phyloP scores from a whole-genome alignment of 306 rosid genomes.

The Casuarina glauca region DNA sequence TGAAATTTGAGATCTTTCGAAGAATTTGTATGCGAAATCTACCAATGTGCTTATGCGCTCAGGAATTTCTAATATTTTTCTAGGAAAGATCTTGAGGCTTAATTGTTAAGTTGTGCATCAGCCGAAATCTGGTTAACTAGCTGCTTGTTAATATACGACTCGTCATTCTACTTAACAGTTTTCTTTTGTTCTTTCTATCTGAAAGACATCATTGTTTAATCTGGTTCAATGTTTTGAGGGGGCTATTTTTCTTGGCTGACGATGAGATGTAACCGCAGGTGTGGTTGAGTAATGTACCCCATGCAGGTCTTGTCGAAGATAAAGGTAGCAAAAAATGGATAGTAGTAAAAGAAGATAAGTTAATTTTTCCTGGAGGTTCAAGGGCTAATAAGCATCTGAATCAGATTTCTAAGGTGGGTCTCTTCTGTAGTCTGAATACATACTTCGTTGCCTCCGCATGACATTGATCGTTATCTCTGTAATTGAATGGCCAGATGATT shows the following conservation, averaged over 20 bases:
- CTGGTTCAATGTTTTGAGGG: constrained; percentile 3
- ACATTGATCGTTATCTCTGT: constrained; percentile 14
- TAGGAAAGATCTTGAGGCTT: neutral
- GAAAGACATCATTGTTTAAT: neutral
- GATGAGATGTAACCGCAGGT: constrained; percentile 48
- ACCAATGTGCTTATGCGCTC: neutral
- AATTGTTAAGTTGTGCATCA: neutral
- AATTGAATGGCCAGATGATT: constrained; percentile 62
- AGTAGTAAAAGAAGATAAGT: constrained; percentile 55
- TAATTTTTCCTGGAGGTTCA: constrained; percentile 77
- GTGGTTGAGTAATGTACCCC: constrained; percentile 91
- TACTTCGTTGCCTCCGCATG: constrained; percentile 9
- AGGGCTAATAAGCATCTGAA: constrained; percentile 74
- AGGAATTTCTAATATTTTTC: neutral
- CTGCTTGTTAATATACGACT: constrained; percentile 4
- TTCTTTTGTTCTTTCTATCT: neutral
- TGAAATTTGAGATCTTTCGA: neutral
- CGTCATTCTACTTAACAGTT: neutral
- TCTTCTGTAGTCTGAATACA: constrained; percentile 2
- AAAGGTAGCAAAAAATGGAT: constrained; percentile 94
- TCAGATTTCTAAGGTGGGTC: constrained; percentile 69
- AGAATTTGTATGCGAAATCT: neutral
- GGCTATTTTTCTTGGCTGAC: constrained; percentile 19
- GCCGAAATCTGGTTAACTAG: constrained; percentile 18
- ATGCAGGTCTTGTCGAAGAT: constrained; percentile 72